A percentile compares a stretch with the other conserved stretches of the same genome.
Conservation (phyloP, 1,139 yeast species). For the Eremothecium coryli region DNA sequence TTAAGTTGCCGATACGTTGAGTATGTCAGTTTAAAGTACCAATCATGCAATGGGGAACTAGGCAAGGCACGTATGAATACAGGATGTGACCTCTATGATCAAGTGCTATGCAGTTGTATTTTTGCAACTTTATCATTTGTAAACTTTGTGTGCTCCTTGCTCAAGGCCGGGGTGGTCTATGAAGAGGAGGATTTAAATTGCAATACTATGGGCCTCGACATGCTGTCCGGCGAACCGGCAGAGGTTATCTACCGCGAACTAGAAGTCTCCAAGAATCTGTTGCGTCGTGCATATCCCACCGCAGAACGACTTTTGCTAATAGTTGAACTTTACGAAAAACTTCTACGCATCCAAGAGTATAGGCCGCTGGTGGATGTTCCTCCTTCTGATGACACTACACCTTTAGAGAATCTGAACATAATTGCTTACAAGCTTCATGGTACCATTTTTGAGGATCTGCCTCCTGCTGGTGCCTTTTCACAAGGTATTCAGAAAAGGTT, state of each 20-base stretch:
- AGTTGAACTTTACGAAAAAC: constrained; percentile 12
- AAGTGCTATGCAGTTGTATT: constrained; percentile 39
- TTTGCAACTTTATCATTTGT: constrained; percentile 47
- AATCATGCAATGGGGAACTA: constrained; percentile 15
- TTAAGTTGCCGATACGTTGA: constrained; percentile 59
- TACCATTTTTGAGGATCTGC: not conserved
- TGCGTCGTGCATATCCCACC: constrained; percentile 12
- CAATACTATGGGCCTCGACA: constrained; percentile 44
- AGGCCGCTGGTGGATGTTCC: constrained; percentile 1
- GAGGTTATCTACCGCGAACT: constrained; percentile 7
- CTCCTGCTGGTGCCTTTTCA: constrained; percentile 44
- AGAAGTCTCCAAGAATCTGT: constrained; percentile 7
- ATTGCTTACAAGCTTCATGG: constrained; percentile 5
- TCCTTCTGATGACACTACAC: constrained; percentile 1
- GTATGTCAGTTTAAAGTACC: constrained; percentile 39
- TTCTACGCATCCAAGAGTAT: constrained; percentile 14
- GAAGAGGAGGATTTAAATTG: constrained; percentile 73
- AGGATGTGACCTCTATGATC: constrained; percentile 34
- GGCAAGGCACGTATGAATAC: constrained; percentile 26
- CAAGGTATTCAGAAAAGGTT: constrained; percentile 41
- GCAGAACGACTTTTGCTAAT: constrained; percentile 11
- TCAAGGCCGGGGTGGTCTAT: constrained; percentile 49
- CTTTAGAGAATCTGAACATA: constrained; percentile 5
- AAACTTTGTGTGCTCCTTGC: constrained; percentile 40
- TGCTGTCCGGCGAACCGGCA: constrained; percentile 20